phyloP scores from a whole-genome alignment of 148 eudicot species.

The Persicaria maculosa region DNA sequence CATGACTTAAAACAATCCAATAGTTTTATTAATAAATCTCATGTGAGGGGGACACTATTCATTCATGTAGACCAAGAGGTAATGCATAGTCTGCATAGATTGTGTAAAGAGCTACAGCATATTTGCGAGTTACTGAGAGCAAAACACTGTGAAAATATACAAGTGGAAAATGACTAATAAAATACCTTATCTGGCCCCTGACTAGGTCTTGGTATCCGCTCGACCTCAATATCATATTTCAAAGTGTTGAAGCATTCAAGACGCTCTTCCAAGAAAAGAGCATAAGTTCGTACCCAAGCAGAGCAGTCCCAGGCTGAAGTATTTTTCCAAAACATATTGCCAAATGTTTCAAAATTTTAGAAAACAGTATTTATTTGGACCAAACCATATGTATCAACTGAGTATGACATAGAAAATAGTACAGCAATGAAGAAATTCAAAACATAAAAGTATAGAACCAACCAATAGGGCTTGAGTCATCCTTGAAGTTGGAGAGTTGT shows the following conservation, averaged over 20 bases:
- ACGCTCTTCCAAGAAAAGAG: slow-evolving; percentile 86
- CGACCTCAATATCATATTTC: slow-evolving; percentile 95
- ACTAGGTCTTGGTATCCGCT: slow-evolving; percentile 81
- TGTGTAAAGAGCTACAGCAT: background rate
- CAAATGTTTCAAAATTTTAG: background rate
- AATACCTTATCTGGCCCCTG: slow-evolving; percentile 88
- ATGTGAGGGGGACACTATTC: background rate
- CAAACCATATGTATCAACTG: background rate
- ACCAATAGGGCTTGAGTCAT: slow-evolving; percentile 96
- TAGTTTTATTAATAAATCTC: background rate
- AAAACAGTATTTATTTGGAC: background rate
- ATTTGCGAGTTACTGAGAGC: background rate
- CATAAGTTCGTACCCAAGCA: slow-evolving; percentile 94
- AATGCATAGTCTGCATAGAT: too few relatives aligned
- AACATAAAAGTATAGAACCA: slow-evolving; percentile 13
- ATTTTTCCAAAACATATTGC: slow-evolving; percentile 7
- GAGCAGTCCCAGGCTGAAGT: slow-evolving; percentile 94
- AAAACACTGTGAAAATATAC: background rate
- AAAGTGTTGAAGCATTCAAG: slow-evolving; percentile 84
- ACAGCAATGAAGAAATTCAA: background rate
- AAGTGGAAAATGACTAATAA: slow-evolving; percentile 3
- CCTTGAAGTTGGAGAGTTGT: slow-evolving; percentile 87
- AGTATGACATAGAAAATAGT: background rate
- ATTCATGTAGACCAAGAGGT: background rate
- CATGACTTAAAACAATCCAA: background rate